phyloP scores from a whole-genome alignment of 2,329 filamentous ascomycete genomes.

The Lasiodiplodia sp. region DNA sequence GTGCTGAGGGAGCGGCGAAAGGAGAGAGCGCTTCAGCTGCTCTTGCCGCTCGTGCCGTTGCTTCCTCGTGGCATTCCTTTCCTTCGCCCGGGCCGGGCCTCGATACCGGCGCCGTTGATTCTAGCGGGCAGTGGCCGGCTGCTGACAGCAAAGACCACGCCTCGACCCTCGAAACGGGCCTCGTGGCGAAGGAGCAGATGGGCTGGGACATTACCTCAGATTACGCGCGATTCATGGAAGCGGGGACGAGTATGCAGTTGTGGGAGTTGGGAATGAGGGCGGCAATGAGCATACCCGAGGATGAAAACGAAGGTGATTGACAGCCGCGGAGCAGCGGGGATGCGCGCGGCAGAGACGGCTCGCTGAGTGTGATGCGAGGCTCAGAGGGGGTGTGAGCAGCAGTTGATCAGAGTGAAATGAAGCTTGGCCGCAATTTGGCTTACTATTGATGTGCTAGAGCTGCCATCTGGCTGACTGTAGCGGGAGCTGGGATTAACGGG shows the following conservation, averaged over 20 bases:
- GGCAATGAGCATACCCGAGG: constrained; percentile 23
- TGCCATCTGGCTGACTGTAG: not conserved
- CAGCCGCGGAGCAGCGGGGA: constrained; percentile 18
- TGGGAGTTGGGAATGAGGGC: constrained; percentile 34
- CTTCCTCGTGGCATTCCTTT: not conserved
- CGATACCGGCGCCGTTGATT: not conserved
- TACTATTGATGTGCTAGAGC: not conserved
- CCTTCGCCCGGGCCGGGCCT: constrained; percentile 14
- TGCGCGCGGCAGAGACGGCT: not conserved
- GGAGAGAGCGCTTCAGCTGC: not conserved
- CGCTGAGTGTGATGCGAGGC: not conserved
- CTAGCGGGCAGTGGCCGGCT: not conserved
- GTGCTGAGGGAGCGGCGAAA: constrained; percentile 9
- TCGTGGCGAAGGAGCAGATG: constrained; percentile 37
- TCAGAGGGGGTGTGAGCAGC: not conserved
- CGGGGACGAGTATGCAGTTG: constrained; percentile 36
- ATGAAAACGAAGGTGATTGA: constrained; percentile 19
- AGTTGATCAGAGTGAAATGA: constrained; percentile 12
- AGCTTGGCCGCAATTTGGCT: constrained; percentile 15
- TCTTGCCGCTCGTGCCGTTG: not conserved
- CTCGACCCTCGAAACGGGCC: constrained; percentile 40
- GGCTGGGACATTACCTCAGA: not conserved
- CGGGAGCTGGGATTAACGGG: not conserved
- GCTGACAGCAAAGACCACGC: constrained; percentile 29
- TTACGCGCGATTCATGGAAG: constrained; percentile 27